Evolutionary conservation across 441 rosid genomes (phyloP), one percentile per base, ranked within the genome.

Genomic region (Populus tomentosa): DNA sequence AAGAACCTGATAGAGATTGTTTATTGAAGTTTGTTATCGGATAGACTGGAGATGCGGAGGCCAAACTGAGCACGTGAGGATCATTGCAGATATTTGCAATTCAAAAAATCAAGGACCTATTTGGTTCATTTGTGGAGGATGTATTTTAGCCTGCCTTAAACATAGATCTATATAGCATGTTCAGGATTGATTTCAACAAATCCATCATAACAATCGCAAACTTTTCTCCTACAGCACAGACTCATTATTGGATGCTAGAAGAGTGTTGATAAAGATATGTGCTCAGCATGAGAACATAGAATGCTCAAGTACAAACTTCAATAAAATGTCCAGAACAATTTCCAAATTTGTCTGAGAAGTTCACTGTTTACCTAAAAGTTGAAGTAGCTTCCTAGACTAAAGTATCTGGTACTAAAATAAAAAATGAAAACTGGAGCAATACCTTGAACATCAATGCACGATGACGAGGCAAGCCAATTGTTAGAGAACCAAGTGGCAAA

Each of bases 381-480:
- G 46, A 16, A 42, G 14, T 21, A 73, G 61, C 78, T 69, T 35
- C 26, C 59, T 24, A 50, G 62, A 68, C 61, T 26, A 72, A 5
- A 26, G n/a, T 16, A 23, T 33, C 36, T 46, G 53, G 63, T 6
- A 36, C 16, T 66, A 68, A 33, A 68, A 46, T 56, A 33, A 46
- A 24, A 61, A 81, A 75, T 36, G 53, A 56, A 66, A 67, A 33
- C 56, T 70, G 56, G 56, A 50, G 53, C 85, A 71, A 72, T 84
- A 93, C 98, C 97, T 95, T 95, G 88, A 92, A 94, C 82, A 95
- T 78, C 86, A 95, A 85, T 61, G 99, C 95, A 59, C 99, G 98
- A 83, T 95, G 99, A 75, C 99, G 97, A 84, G 99, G 94, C 90
- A 95, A 78, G 74, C 99, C 99, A 75, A 95, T 89, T 73, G 94